Base-by-base conservation (phyloP, 306 rosid species). In the Malus fusca region DNA sequence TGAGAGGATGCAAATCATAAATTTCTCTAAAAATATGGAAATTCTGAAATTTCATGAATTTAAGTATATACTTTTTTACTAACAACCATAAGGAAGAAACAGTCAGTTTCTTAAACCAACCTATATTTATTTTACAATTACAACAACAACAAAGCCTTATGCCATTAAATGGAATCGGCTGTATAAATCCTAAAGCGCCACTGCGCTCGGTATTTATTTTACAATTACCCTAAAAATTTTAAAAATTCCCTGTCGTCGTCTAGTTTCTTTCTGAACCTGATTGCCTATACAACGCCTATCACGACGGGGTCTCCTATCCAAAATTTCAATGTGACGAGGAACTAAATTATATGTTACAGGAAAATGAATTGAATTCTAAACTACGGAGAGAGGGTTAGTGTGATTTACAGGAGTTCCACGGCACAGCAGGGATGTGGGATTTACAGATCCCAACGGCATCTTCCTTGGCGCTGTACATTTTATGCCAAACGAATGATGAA, bases 211-310 rank as follows among this genome's bases (percentile, higher is more conserved):
- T 37, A 37, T 37, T 37, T 37, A 37, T 37, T 37, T 82, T 91
- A 89, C 86, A 89, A 81, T 83, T 88, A 80, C 89, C 86, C 81
- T 80, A 78, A 67, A 30, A 72, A 28, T 6, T 17, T 9, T 9
- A 5, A 17, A 51, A 44, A 19, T 0, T 19, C 40, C 61, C 74
- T 37, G 4, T 75, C 78, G 81, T 78, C 25, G 2, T 77, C 80
- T 87, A 89, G 66, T 81, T 70, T 79, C 81, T 81, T 85, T 83
- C 91, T 85, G 68, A 86, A 83, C 79, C 88, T 88, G 79, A 76
- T 59, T 17, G 76, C 62, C 96, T 93, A 90, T 91, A 93, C 97
- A 88, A 88, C 78, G 75, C 72, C 77, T 81, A 84, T 81, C 80
- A 26, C 22, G 82, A 84, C 76, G 82, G 84, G 84, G 68, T 62